Evolutionary conservation across 495 filamentous ascomycete species (phyloP), one percentile per base, ranked within the genome.

Genomic region (Penicillium macrosclerotiorum): DNA sequence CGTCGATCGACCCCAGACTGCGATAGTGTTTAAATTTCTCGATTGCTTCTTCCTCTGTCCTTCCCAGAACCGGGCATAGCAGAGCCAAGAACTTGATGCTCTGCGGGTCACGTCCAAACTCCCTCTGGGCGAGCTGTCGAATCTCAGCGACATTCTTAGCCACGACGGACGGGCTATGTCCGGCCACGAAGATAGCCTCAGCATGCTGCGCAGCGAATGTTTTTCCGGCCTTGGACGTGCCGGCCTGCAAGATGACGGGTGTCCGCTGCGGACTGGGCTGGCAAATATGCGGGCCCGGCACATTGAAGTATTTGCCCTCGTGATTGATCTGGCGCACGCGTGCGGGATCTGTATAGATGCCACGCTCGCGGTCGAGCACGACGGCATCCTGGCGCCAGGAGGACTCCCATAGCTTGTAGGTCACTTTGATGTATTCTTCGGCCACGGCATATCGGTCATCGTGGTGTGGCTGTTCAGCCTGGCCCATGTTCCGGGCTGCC

Each of bases 331-430:
- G 54, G 3, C 81, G 66, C 1, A 88, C 75, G 5, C 72, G 70
- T 3, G 70, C 52, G 1, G 84, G 83, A 22, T 82, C 75, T 3
- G 78, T 79, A 66, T 83, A 85, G 45, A 83, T 65, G 2, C 77
- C 76, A 8, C 58, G 64, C 38, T 74, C 56, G 30, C 73, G 72
- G 48, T 86, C 76, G 4, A 75, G 73, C 16, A 75, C 60, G 0
- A 87, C 78, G 30, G 84, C 82, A 47, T 87, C 84, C 43, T 79
- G 74, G 5, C 81, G 72, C 83, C 83, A 87, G 8, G 81, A 86
- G 13, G 80, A 81, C 51, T 86, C 77, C 63, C 78, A 78, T 2
- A 88, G 76, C 53, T 85, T 86, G 71, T 87, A 87, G 43, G 85
- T 73, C 5, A 86, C 80, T 30, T 74, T 68, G 46, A 87, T 63